These are phyloP conservation scores for Exophiala sp. DNA, from an alignment of 2,329 filamentous ascomycete species.

Conservation along the genomic window DNA sequence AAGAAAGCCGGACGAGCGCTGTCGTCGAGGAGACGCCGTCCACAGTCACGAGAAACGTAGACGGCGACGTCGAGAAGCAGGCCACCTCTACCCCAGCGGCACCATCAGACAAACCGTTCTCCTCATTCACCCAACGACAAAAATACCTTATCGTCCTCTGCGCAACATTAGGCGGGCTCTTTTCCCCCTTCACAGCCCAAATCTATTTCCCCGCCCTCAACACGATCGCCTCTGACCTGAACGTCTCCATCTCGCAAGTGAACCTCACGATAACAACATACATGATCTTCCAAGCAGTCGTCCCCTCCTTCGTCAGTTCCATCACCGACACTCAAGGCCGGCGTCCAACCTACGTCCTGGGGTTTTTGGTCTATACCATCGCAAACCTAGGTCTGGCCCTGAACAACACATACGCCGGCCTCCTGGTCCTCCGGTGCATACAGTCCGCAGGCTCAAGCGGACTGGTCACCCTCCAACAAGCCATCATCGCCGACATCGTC, in stretches of 20 bases:
- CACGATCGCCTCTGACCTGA: conserved; percentile 39
- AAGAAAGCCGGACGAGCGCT: no score
- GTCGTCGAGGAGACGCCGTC: background rate
- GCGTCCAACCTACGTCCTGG: conserved; percentile 47
- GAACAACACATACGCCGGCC: conserved; percentile 35
- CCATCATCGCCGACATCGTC: conserved; percentile 40
- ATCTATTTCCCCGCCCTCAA: conserved; percentile 41
- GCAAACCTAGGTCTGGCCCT: conserved; percentile 41
- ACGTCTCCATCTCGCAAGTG: conserved; percentile 9
- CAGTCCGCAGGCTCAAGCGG: conserved; percentile 43
- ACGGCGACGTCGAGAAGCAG: background rate
- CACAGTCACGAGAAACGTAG: background rate
- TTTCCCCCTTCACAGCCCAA: conserved; percentile 50
- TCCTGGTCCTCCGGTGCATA: conserved; percentile 39
- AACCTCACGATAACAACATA: conserved; percentile 32
- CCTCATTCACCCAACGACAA: conserved; percentile 24
- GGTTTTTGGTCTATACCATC: conserved; percentile 40
- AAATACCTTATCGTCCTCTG: conserved; percentile 49
- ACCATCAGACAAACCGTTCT: conserved; percentile 6
- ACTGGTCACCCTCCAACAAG: conserved; percentile 39
- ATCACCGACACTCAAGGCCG: conserved; percentile 49
- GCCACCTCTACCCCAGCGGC: background rate
- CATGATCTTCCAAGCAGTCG: conserved; percentile 51
- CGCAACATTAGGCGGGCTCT: conserved; percentile 36
- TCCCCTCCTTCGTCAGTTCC: conserved; percentile 49